Conservation (phyloP, 1,284 basidiomycete genomes). For the Cerrena zonata region DNA sequence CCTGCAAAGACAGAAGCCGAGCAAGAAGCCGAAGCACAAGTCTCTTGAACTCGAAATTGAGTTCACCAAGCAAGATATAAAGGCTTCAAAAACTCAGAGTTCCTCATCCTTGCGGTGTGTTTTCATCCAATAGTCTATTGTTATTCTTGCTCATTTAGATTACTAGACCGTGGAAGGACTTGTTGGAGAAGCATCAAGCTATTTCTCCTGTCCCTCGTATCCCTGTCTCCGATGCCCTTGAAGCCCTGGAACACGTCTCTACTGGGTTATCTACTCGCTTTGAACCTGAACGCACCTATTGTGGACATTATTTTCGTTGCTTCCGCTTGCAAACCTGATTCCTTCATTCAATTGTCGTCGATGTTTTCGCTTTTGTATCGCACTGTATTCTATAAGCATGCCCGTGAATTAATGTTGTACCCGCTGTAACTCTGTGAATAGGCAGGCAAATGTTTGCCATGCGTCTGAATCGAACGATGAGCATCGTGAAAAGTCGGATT, state of each 20-base stretch:
- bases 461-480: background rate
- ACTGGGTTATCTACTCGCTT: constrained; percentile 1
- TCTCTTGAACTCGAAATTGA: no score
- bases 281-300: constrained; percentile 2
- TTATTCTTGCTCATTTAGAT: background rate
- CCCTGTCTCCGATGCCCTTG: constrained; percentile 5
- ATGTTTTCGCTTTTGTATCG: no score
- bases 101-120: background rate
- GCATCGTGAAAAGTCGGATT: constrained; percentile 1
- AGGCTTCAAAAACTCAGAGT: no score
- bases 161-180: background rate
- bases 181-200: background rate
- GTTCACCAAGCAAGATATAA: no score
- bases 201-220: constrained; percentile 4
- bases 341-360: background rate
- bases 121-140: background rate
- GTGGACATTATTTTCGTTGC: constrained; percentile 11
- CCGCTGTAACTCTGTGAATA: no score
- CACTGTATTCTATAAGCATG: no score
- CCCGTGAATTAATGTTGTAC: no score
- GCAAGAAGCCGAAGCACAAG: no score
- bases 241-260: constrained; percentile 5
- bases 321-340: background rate
- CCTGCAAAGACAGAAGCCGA: no score
- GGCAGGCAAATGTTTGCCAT: background rate